Evolutionary conservation across 1,284 basidiomycete genomes (phyloP).

Genomic region (Ustilago trichophora): DNA sequence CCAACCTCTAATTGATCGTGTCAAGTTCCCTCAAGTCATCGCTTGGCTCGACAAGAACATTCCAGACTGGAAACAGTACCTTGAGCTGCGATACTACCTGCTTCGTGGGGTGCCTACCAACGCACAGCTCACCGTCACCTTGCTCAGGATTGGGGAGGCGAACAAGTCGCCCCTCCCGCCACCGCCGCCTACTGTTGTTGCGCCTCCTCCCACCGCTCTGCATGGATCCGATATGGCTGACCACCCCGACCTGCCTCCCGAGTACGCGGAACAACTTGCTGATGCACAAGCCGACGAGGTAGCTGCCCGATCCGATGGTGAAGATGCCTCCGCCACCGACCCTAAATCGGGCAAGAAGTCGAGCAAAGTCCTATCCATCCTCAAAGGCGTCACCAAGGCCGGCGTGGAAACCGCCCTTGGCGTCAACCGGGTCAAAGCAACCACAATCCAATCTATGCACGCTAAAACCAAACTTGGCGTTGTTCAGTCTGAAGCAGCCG

Average conservation of each 20-base stretch:
- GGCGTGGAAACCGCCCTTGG: constrained; percentile 60
- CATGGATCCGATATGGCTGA: constrained; percentile 34
- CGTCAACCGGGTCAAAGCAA: constrained; percentile 65
- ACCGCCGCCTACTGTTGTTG: constrained; percentile 66
- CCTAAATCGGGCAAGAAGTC: constrained; percentile 48
- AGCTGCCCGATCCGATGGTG: constrained; percentile 37
- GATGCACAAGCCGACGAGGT: constrained; percentile 48
- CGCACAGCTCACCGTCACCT: constrained; percentile 71
- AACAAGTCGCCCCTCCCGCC: constrained; percentile 69
- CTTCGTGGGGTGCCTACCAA: constrained; percentile 72
- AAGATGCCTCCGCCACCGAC: constrained; percentile 35
- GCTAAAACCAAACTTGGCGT: constrained; percentile 63
- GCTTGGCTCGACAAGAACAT: constrained; percentile 68
- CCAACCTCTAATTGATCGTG: constrained; percentile 69
- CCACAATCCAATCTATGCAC: constrained; percentile 50
- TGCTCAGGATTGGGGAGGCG: constrained; percentile 71
- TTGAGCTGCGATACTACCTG: constrained; percentile 65
- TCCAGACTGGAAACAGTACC: constrained; percentile 70
- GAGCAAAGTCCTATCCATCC: constrained; percentile 47
- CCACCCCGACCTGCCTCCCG: constrained; percentile 51
- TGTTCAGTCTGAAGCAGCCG: constrained; percentile 35
- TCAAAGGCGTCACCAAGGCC: constrained; percentile 59
- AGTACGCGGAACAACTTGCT: constrained; percentile 54
- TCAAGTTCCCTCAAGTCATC: constrained; percentile 51
- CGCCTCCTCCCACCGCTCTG: constrained; percentile 40